phyloP scores from a whole-genome alignment of 345 rosid genomes.

The Citrus trifoliata region DNA sequence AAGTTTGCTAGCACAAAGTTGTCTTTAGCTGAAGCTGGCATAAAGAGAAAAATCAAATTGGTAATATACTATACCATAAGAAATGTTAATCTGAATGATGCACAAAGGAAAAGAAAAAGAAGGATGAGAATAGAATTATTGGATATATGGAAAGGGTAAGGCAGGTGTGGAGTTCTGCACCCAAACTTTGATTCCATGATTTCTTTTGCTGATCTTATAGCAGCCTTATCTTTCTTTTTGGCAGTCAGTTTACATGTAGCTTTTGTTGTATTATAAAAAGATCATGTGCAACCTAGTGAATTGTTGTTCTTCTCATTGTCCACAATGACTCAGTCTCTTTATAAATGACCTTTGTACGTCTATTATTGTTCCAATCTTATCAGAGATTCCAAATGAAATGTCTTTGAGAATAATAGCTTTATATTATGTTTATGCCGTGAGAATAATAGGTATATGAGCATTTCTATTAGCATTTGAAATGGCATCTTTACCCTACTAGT shows the following conservation, averaged over 20 bases:
- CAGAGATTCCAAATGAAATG: not conserved
- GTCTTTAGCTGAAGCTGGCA: not conserved
- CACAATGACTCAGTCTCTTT: not conserved
- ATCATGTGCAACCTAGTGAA: not conserved
- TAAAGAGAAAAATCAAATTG: not conserved
- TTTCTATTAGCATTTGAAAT: not conserved
- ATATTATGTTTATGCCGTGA: not conserved
- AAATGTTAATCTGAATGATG: not conserved
- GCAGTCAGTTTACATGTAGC: not conserved
- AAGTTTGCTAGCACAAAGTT: constrained; percentile 8
- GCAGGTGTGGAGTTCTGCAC: not conserved
- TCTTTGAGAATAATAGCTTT: not conserved
- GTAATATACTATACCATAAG: not conserved
- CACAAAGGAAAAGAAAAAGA: not conserved
- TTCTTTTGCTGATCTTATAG: not conserved
- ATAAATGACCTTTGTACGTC: not conserved
- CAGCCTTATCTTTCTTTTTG: constrained; percentile 3
- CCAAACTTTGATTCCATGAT: not conserved
- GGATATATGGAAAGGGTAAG: not conserved
- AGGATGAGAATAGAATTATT: not conserved
- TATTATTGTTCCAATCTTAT: not conserved
- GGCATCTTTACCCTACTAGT: not conserved
- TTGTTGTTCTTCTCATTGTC: not conserved
- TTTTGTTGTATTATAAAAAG: not conserved
- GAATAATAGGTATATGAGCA: not conserved